Evolutionary conservation across 768 basidiomycete genomes (phyloP), one percentile per base, ranked within the genome.

Genomic region (Collybiopsis luxurians): DNA sequence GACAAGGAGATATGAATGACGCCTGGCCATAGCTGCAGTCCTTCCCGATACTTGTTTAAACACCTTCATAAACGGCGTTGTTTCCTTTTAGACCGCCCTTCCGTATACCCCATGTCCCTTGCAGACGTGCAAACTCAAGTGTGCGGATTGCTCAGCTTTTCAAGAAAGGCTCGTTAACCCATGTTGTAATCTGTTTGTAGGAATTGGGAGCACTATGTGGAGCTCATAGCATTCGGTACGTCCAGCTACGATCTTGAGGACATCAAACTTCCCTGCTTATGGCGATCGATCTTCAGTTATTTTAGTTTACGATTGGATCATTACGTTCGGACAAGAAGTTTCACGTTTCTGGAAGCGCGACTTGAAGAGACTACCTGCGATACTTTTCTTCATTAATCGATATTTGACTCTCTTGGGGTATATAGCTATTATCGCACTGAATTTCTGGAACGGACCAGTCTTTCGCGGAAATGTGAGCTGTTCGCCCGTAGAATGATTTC

Each of bases 381-480:
- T 57, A 4, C 49, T 57, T 19, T 57, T 57, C 28, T 57, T 19
- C 48, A 19, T 57, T 38, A 48, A 49, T 4, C 46, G 56, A 27
- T 57, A 57, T 15, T n/a, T 57, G 24, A 15, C 49, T 23, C 56
- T 57, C 9, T 26, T 57, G 15, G 49, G 46, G 34, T 27, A 51
- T 39, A n/a, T 57, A 2, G 48, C 56, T 2, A 21, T 57, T n/a
- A 12, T 57, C 19, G n/a, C 46, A 12, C 31, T 55, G 6, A n/a
- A 17, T 26, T 55, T 55, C 23, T 46, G 54, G 44, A 26, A 42
- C 12, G 49, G 19, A 38, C 44, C n/a, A 19, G 19, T 38, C 7
- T 47, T 24, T 23, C 40, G 15, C 21, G 3, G 13, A 3, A 7
- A 36, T 50, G 49, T 30, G 21, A 36, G 47, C 31, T 28, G 3